A percentile compares a stretch with the other conserved stretches of the same genome.
phyloP scores from a whole-genome alignment of 2,329 filamentous ascomycete genomes.

The Fusarium pseudoanthophilum region DNA sequence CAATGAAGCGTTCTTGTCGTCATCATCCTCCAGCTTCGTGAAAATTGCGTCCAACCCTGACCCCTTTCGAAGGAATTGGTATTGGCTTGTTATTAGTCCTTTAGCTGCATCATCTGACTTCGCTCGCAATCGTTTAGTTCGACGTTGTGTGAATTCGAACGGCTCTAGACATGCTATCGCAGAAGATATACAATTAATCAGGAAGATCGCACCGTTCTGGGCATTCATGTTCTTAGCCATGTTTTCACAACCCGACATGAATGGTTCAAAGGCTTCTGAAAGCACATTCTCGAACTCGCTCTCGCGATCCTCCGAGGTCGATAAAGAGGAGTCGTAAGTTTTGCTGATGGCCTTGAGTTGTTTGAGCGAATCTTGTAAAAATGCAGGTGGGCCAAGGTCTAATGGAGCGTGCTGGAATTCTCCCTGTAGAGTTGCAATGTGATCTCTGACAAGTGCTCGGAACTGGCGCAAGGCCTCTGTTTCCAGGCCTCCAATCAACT shows the following conservation, averaged over 20 bases:
- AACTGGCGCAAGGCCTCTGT: conserved; percentile 85
- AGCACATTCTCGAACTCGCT: conserved; percentile 80
- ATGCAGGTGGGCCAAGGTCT: conserved; percentile 82
- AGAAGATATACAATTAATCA: conserved; percentile 75
- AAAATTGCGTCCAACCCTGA: conserved; percentile 79
- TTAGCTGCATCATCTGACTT: conserved; percentile 65
- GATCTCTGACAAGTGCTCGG: conserved; percentile 81
- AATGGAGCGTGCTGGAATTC: conserved; percentile 75
- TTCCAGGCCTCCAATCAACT: conserved; percentile 75
- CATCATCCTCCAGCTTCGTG: conserved; percentile 59
- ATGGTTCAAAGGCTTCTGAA: conserved; percentile 85
- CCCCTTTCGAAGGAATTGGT: conserved; percentile 75
- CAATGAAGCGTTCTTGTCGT: conserved; percentile 49
- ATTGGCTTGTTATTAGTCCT: conserved; percentile 74
- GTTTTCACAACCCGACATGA: conserved; percentile 78
- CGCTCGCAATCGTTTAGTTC: conserved; percentile 65
- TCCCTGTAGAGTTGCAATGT: conserved; percentile 77
- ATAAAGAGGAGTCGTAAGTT: conserved; percentile 85
- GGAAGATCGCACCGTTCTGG: conserved; percentile 74
- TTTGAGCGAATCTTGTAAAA: conserved; percentile 82
- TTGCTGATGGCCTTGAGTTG: conserved; percentile 83
- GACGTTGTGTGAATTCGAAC: conserved; percentile 72
- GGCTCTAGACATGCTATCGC: conserved; percentile 65
- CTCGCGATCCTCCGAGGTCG: conserved; percentile 66
- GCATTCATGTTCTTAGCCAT: conserved; percentile 70